phyloP scores from a whole-genome alignment of 164 flowering plant species.

The Macadamia tetraphylla region DNA sequence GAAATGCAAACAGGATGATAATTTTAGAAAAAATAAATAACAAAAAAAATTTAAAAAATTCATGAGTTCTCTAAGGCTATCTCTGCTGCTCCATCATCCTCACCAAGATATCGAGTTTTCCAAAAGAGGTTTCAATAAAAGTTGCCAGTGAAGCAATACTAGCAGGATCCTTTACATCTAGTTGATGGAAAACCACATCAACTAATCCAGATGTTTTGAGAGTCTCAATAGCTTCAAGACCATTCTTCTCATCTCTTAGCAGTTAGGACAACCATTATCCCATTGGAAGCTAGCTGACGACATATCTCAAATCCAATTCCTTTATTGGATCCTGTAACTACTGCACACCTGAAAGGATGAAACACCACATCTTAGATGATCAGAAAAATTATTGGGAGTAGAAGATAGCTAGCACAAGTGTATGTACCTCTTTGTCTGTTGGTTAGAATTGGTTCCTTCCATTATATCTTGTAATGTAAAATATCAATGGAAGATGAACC shows the following conservation, averaged over 20 bases:
- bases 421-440: no score
- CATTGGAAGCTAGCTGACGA: constrained; percentile 27
- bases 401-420: not conserved
- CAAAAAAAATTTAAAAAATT: no score
- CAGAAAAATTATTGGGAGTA: no score
- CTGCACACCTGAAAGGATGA: constrained; percentile 20
- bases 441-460: no score
- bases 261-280: constrained; percentile 25
- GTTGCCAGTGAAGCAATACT: constrained; percentile 20
- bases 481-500: no score
- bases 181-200: constrained; percentile 32
- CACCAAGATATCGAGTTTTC: constrained; percentile 41
- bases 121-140: constrained; percentile 24
- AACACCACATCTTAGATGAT: no score
- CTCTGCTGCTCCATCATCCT: no score
- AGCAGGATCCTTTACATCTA: constrained; percentile 25
- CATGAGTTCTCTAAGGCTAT: no score
- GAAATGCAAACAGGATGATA: no score
- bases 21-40: no score
- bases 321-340: constrained; percentile 38
- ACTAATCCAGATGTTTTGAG: constrained; percentile 16
- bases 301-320: constrained; percentile 34
- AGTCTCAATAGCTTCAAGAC: constrained; percentile 29
- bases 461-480: no score
- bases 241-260: constrained; percentile 31